Conservation (phyloP, 768 basidiomycete species). For the Russula griseocarnosa region DNA sequence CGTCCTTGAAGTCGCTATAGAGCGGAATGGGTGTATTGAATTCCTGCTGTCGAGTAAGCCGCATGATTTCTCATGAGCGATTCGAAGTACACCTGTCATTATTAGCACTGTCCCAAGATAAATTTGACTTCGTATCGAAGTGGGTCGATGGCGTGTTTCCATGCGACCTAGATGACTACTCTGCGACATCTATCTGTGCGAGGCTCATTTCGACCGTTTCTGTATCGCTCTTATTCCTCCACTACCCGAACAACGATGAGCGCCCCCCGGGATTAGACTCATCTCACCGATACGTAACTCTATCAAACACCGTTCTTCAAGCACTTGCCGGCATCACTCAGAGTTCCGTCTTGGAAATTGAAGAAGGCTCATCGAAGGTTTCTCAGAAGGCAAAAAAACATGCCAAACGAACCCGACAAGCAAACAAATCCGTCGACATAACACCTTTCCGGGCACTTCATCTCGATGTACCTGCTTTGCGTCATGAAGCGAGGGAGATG, state of each 20-base stretch:
- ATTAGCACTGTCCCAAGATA: constrained; percentile 16
- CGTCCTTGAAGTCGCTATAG: constrained; percentile 16
- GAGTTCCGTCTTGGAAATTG: neutral
- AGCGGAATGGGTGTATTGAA: constrained; percentile 13
- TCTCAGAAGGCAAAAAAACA: constrained; percentile 35
- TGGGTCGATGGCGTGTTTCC: constrained; percentile 20
- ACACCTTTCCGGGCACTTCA: constrained; percentile 34
- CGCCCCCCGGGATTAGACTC: constrained; percentile 6
- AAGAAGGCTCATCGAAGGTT: constrained; percentile 18
- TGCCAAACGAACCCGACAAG: constrained; percentile 25
- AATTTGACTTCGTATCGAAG: constrained; percentile 11
- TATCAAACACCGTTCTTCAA: constrained; percentile 7
- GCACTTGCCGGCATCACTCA: constrained; percentile 2
- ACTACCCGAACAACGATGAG: neutral
- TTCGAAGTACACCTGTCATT: neutral
- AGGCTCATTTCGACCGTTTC: constrained; percentile 16
- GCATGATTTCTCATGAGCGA: neutral
- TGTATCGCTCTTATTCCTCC: constrained; percentile 14
- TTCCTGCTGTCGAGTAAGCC: constrained; percentile 22
- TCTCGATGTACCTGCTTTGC: constrained; percentile 31
- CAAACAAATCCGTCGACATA: constrained; percentile 29
- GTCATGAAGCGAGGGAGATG: constrained; percentile 28
- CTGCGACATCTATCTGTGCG: neutral
- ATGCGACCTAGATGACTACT: constrained; percentile 7
- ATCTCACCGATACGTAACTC: constrained; percentile 14